Conservation (phyloP, 179 eudicot species). For the Patellifolia procumbens region DNA sequence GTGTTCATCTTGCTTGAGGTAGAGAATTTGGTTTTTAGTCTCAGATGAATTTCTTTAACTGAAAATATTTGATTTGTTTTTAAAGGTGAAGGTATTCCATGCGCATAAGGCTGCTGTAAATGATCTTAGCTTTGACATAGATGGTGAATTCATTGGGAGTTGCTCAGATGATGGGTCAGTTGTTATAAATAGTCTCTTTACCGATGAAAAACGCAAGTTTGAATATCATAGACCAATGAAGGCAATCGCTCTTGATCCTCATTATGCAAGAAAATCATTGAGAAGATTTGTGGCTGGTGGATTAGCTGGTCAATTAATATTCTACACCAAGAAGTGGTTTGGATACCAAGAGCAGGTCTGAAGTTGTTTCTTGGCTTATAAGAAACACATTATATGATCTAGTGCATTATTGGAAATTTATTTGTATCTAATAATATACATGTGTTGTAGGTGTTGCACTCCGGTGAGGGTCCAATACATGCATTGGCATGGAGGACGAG, state of each 20-base stretch:
- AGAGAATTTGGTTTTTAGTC: background rate
- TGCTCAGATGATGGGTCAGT: slow-evolving; percentile 98
- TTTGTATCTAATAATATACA: background rate
- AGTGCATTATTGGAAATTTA: slow-evolving; percentile 1
- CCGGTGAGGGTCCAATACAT: slow-evolving; percentile 98
- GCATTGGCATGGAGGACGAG: slow-evolving; percentile 88
- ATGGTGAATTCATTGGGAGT: slow-evolving; percentile 94
- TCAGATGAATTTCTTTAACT: background rate
- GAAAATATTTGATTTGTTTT: slow-evolving; percentile 2
- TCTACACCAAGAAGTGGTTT: slow-evolving; percentile 81
- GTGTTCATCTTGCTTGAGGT: background rate
- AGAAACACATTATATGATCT: background rate
- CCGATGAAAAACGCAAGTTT: slow-evolving; percentile 80
- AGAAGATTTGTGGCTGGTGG: slow-evolving; percentile 97
- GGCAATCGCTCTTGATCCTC: slow-evolving; percentile 92
- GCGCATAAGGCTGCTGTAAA: slow-evolving; percentile 82
- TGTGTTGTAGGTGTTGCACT: slow-evolving; percentile 75
- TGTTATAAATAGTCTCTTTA: slow-evolving; percentile 80
- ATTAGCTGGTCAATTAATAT: slow-evolving; percentile 83
- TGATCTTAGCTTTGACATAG: slow-evolving; percentile 86
- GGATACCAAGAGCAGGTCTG: slow-evolving; percentile 93
- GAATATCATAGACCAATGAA: slow-evolving; percentile 98
- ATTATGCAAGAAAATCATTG: slow-evolving; percentile 70
- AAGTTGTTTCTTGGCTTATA: slow-evolving; percentile 11
- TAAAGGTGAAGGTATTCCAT: slow-evolving; percentile 80